Base-by-base conservation (phyloP, 768 basidiomycete genomes). In the Stropharia rugosoannulata region DNA sequence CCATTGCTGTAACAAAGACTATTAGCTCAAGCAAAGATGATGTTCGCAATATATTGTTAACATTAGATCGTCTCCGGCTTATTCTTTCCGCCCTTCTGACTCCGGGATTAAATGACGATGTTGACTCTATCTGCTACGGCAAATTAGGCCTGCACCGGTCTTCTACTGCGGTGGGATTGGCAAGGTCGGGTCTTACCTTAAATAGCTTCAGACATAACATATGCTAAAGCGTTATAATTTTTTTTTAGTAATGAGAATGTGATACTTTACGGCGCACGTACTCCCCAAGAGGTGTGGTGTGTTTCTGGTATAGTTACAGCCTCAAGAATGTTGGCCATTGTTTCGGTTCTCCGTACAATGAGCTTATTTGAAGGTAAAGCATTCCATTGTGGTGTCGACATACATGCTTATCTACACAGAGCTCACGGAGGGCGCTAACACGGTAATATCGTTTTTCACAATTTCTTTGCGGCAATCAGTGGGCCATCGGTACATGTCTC, bases 371-470 rank as follows among this genome's bases (percentile, higher is more conserved):
- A 90, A 70, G 87, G 94, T 79, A 7, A 32, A 32, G 1, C 6
- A 46, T 22, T 45, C 36, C 4, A 4, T 11, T 4, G 13, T 16
- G 27, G 22, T n/a, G 22, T 54, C 12, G n/a, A 19, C 25, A 22
- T 11, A 27, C n/a, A 50, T 39, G 25, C 45, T 47, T 9, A 32
- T 61, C 18, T 44, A 32, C n/a, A 10, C 27, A 93, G 93, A 90
- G 38, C 75, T 85, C 4, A 80, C 86, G 49, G 84, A 87, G 49
- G 78, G 77, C 27, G 87, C 87, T 13, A 87, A 82, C 58, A 85
- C 87, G 1, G 83, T 92, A 18, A 86, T 90, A 57, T 80, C 87
- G 0, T 96, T 91, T 67, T 97, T 94, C 68, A 80, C 87, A 0
- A 81, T 87, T 0, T 86, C 90, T 2, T 74, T 98, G 27, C 77